Conservation (phyloP, 306 rosid species). For the Cotoneaster glaucophyllus region DNA sequence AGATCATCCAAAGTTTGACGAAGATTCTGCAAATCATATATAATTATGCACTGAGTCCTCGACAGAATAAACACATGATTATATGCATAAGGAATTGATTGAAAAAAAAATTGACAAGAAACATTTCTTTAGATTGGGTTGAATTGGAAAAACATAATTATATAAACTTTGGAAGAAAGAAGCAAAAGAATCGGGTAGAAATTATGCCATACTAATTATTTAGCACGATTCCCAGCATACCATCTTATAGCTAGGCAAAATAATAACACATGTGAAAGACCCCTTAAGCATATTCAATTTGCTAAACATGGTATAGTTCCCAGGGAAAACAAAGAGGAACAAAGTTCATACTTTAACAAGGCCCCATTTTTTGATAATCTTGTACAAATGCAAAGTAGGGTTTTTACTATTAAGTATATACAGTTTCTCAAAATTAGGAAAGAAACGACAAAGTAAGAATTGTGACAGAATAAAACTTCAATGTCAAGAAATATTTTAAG, state of each 20-base stretch:
- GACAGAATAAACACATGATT: background rate
- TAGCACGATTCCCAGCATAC: background rate
- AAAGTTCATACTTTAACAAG: background rate
- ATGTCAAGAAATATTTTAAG: background rate
- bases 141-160: background rate
- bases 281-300: background rate
- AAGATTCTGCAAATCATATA: conserved; percentile 63
- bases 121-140: background rate
- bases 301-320: background rate
- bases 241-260: background rate
- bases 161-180: background rate
- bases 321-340: background rate
- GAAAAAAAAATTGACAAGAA: background rate
- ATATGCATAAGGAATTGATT: background rate
- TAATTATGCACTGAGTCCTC: conserved; percentile 14
- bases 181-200: background rate
- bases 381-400: background rate
- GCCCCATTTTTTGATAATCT: background rate
- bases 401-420: background rate
- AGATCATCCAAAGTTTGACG: conserved; percentile 94
- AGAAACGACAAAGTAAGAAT: background rate
- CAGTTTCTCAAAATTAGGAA: conserved; percentile 7
- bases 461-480: background rate
- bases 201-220: background rate
- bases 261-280: background rate